Evolutionary conservation across 2,329 filamentous ascomycete species (phyloP).

Genomic region (Ceratocystis papillata): DNA sequence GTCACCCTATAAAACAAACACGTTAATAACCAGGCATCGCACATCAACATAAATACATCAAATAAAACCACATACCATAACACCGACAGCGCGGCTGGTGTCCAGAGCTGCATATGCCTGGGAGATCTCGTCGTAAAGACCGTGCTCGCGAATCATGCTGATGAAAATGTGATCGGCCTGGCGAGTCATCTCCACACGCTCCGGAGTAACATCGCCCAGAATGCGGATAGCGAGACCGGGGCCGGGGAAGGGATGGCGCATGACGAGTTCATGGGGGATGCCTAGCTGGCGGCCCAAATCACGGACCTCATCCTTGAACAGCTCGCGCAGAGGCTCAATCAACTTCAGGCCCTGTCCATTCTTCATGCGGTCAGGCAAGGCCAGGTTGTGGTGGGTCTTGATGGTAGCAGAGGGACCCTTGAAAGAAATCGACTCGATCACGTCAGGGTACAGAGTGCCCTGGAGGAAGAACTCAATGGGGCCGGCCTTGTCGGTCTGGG

Average conservation of each 20-base stretch:
- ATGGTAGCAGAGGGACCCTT: constrained; percentile 43
- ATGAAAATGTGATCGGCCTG: constrained; percentile 69
- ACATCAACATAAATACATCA: constrained; percentile 11
- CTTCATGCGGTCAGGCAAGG: constrained; percentile 48
- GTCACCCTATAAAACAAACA: constrained; percentile 41
- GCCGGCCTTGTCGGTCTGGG: constrained; percentile 55
- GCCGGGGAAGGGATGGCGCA: constrained; percentile 29
- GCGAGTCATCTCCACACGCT: constrained; percentile 68
- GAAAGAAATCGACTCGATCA: constrained; percentile 41
- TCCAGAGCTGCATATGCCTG: constrained; percentile 26
- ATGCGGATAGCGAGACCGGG: constrained; percentile 64
- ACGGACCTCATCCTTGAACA: constrained; percentile 59
- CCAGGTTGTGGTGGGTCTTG: constrained; percentile 58
- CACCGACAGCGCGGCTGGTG: constrained; percentile 25
- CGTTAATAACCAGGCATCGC: constrained; percentile 7
- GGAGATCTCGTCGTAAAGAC: constrained; percentile 52
- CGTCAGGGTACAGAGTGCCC: constrained; percentile 58
- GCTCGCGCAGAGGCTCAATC: constrained; percentile 66
- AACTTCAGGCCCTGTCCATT: constrained; percentile 47
- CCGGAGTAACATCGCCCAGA: constrained; percentile 70
- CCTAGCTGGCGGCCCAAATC: constrained; percentile 30
- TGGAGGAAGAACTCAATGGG: constrained; percentile 79
- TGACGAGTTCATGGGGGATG: constrained; percentile 31
- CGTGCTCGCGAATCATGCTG: constrained; percentile 58
- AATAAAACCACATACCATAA: constrained; percentile 23